Evolutionary conservation across 1,284 basidiomycete genomes (phyloP).

Genomic region (Coniferiporia weirii): DNA sequence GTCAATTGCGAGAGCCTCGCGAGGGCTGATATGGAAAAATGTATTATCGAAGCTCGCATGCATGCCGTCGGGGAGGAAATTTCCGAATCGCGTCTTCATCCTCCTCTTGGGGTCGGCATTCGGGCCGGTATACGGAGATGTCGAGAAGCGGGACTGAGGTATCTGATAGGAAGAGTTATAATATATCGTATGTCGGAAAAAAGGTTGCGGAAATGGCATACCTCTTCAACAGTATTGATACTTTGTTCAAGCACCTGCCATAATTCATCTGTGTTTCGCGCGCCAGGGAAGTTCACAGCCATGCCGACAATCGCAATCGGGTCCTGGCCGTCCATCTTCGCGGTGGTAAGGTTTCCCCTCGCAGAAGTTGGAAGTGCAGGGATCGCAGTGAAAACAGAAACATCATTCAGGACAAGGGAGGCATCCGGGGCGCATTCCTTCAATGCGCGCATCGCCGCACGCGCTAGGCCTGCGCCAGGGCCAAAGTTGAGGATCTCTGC

Average conservation of each 20-base stretch:
- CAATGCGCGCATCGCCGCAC: constrained; percentile 28
- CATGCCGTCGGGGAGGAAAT: constrained; percentile 54
- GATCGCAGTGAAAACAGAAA: constrained; percentile 15
- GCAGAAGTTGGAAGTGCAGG: neutral
- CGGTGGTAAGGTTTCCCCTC: constrained; percentile 21
- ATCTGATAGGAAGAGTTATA: constrained; percentile 36
- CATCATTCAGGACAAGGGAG: constrained; percentile 30
- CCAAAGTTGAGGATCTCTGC: constrained; percentile 46
- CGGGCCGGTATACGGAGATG: constrained; percentile 34
- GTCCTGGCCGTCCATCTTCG: constrained; percentile 30
- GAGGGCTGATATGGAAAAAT: constrained; percentile 68
- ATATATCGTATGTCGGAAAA: neutral
- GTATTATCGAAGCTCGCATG: constrained; percentile 53
- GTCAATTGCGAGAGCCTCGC: constrained; percentile 69
- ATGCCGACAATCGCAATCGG: constrained; percentile 68
- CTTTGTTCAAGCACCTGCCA: constrained; percentile 58
- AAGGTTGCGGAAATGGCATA: constrained; percentile 26
- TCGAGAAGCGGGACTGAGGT: constrained; percentile 51
- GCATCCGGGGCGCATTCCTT: constrained; percentile 30
- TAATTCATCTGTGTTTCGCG: constrained; percentile 39
- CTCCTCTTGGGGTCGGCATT: constrained; percentile 26
- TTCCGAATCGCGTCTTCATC: constrained; percentile 53
- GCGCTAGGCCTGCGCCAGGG: constrained; percentile 43
- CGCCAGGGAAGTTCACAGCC: constrained; percentile 61
- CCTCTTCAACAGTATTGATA: constrained; percentile 53